Evolutionary conservation across 805 yeast species (phyloP).

Genomic region (Metschnikowia picachoensis): DNA sequence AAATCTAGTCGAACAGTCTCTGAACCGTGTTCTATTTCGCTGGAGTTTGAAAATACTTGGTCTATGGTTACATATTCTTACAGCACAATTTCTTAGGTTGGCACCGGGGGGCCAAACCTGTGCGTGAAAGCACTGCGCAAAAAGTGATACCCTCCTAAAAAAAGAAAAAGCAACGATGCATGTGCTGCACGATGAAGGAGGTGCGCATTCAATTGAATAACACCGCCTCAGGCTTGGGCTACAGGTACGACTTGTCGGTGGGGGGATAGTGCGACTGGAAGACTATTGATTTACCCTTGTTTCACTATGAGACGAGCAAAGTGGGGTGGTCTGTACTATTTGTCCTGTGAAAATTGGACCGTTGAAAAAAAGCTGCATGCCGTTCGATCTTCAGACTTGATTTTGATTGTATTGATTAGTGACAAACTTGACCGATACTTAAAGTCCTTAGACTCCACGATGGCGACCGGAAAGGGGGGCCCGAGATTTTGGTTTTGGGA

Average conservation of each 20-base stretch:
- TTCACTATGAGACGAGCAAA: not conserved
- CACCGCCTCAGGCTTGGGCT: not conserved
- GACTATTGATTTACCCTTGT: not conserved
- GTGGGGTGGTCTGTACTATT: not conserved
- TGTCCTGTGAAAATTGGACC: too few species aligned
- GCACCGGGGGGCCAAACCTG: constrained; percentile 6
- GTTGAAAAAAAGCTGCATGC: too few species aligned
- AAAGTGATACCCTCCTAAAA: not conserved
- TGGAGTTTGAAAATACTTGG: not conserved
- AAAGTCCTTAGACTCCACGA: too few species aligned
- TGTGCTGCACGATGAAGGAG: not conserved
- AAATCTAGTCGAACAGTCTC: not conserved
- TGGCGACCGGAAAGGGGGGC: too few species aligned
- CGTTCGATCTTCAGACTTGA: too few species aligned
- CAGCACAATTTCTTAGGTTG: constrained; percentile 1
- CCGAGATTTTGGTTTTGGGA: too few species aligned
- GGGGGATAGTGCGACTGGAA: constrained; percentile 1
- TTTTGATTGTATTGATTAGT: too few species aligned
- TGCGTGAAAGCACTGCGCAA: constrained; percentile 7
- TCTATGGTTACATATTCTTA: not conserved
- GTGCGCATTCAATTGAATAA: not conserved
- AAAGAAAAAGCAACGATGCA: constrained; percentile 1
- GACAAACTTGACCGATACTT: too few species aligned
- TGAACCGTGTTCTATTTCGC: not conserved
- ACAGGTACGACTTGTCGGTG: constrained; percentile 4